These are phyloP conservation scores for Vigna trinervia DNA, from an alignment of 306 rosid species.

Conservation along the genomic window DNA sequence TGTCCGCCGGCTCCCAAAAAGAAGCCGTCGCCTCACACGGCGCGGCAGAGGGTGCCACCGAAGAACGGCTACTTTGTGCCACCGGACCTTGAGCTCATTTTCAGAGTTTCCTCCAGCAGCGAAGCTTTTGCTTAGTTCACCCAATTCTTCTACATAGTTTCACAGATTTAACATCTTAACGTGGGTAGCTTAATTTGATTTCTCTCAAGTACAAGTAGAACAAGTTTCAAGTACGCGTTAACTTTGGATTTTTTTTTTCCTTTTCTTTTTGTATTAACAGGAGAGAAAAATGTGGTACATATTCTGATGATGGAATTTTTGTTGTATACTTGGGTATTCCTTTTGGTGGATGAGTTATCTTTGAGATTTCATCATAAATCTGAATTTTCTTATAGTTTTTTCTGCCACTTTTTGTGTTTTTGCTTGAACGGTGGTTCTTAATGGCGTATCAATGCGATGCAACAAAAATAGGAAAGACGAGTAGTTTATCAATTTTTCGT, in stretches of 20 bases:
- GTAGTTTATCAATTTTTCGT: background rate
- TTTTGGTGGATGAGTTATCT: background rate
- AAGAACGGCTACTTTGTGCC: slow-evolving; percentile 52
- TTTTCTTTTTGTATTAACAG: background rate
- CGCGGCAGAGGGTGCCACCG: slow-evolving; percentile 42
- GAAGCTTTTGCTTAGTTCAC: slow-evolving; percentile 22
- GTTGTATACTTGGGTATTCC: background rate
- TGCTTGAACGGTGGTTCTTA: background rate
- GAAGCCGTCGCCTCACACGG: slow-evolving; percentile 28
- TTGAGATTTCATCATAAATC: background rate
- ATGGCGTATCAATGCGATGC: no score
- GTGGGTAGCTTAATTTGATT: background rate
- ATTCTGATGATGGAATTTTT: background rate
- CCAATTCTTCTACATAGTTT: background rate
- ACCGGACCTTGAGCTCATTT: slow-evolving; percentile 59
- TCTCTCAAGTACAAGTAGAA: background rate
- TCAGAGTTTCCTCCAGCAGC: slow-evolving; percentile 23
- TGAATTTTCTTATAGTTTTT: background rate
- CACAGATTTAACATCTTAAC: background rate
- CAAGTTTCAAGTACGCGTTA: background rate
- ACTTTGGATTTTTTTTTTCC: background rate
- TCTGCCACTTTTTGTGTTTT: background rate
- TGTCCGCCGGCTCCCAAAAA: slow-evolving; percentile 65
- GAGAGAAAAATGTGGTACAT: background rate
- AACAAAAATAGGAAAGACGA: background rate